phyloP scores from a whole-genome alignment of 1,284 basidiomycete genomes.

The Puccinia triticina region DNA sequence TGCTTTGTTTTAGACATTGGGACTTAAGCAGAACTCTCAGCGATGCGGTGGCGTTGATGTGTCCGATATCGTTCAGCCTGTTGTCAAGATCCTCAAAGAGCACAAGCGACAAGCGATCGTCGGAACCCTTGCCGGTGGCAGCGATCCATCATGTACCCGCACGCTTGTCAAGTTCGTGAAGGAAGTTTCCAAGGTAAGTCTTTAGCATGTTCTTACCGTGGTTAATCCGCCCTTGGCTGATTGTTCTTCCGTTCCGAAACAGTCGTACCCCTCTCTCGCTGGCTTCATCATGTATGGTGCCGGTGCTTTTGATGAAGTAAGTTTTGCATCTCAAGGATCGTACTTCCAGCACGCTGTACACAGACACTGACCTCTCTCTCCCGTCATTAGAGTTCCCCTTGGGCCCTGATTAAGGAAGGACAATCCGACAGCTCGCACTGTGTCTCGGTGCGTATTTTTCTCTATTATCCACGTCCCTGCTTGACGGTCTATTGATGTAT shows the following conservation, averaged over 20 bases:
- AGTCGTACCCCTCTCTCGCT: constrained; percentile 23
- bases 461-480: not conserved
- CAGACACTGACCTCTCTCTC: not conserved
- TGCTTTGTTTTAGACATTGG: constrained; percentile 12
- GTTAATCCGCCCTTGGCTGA: not conserved
- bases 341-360: not conserved
- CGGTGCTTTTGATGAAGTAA: constrained; percentile 12
- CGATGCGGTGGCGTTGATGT: constrained; percentile 17
- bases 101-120: constrained; percentile 14
- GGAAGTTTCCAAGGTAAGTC: constrained; percentile 1
- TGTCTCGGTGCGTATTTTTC: not conserved
- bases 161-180: constrained; percentile 21
- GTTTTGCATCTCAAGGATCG: not conserved
- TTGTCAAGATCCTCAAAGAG: constrained; percentile 16
- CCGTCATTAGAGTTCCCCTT: constrained; percentile 5
- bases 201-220: not conserved
- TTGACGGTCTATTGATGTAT: not conserved
- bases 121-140: constrained; percentile 16
- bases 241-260: not conserved
- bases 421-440: not conserved
- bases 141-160: not conserved
- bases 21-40: not conserved
- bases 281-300: constrained; percentile 12
- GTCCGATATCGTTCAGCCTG: not conserved
- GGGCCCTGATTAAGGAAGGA: constrained; percentile 13